These are phyloP conservation scores for Metrosideros polymorpha DNA, from an alignment of 441 rosid species.

Conservation along the genomic window DNA sequence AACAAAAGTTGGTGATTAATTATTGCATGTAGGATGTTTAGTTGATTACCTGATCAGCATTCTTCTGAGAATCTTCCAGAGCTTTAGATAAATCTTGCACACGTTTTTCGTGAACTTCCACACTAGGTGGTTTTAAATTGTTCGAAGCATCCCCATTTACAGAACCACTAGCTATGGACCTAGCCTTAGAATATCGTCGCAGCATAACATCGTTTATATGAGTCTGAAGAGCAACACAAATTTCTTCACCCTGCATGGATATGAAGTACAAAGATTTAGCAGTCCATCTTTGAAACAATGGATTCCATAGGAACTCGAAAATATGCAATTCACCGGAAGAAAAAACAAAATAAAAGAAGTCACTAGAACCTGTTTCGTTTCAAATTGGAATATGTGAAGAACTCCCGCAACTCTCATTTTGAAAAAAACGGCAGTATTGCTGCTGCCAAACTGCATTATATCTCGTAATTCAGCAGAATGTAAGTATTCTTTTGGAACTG, in stretches of 20 bases:
- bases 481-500: constrained; percentile 93
- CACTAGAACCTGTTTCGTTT: constrained; percentile 84
- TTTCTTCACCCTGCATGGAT: constrained; percentile 83
- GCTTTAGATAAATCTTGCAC: constrained; percentile 71
- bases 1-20: neutral
- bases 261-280: neutral
- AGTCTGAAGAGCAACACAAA: constrained; percentile 98
- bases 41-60: constrained; percentile 45
- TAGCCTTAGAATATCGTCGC: constrained; percentile 95
- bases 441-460: constrained; percentile 99
- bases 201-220: constrained; percentile 99
- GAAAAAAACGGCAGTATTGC: constrained; percentile 96
- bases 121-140: constrained; percentile 44
- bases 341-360: neutral
- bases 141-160: constrained; percentile 64
- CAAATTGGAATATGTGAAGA: constrained; percentile 97
- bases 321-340: neutral
- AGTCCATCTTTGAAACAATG: neutral
- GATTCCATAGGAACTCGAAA: neutral
- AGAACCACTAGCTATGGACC: constrained; percentile 53
- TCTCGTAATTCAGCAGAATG: constrained; percentile 97
- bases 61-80: constrained; percentile 74
- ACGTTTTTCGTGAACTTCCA: constrained; percentile 67
- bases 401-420: constrained; percentile 99
- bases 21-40: neutral